These are phyloP conservation scores for Neurospora sp. DNA, from an alignment of 495 filamentous ascomycete genomes.

Conservation along the genomic window DNA sequence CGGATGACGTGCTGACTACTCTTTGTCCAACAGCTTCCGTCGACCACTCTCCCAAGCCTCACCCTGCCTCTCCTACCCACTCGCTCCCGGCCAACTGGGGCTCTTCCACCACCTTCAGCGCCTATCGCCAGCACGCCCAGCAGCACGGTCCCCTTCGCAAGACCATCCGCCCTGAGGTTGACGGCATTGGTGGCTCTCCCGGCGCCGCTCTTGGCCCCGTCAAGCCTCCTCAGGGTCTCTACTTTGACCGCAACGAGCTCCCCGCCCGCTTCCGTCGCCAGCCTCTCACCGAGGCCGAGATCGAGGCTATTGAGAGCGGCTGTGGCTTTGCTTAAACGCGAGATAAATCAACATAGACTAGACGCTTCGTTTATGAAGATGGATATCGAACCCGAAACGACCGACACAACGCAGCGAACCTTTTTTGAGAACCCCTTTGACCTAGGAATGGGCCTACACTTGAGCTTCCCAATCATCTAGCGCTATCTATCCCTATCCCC, in stretches of 20 bases:
- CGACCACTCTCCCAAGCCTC: slow-evolving; percentile 70
- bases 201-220: slow-evolving; percentile 64
- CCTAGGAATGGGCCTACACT: not conserved
- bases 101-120: slow-evolving; percentile 57
- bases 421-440: not conserved
- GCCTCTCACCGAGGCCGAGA: slow-evolving; percentile 67
- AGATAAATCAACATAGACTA: not conserved
- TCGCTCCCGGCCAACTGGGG: slow-evolving; percentile 43
- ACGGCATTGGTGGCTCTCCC: slow-evolving; percentile 52
- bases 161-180: slow-evolving; percentile 35
- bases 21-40: slow-evolving; percentile 42
- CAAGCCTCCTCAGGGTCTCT: slow-evolving; percentile 58
- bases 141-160: slow-evolving; percentile 82
- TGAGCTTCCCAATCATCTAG: not conserved
- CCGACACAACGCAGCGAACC: not conserved
- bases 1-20: not conserved
- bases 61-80: slow-evolving; percentile 47
- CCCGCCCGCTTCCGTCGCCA: slow-evolving; percentile 71
- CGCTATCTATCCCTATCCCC: not conserved
- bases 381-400: not conserved
- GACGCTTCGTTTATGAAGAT: not conserved
- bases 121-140: slow-evolving; percentile 84
- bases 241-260: slow-evolving; percentile 82
- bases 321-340: slow-evolving; percentile 46
- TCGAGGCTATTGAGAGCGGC: slow-evolving; percentile 88